Evolutionary conservation across 2,329 filamentous ascomycete genomes (phyloP), one percentile per base, ranked within the genome.

Genomic region (Colletotrichum agaves): DNA sequence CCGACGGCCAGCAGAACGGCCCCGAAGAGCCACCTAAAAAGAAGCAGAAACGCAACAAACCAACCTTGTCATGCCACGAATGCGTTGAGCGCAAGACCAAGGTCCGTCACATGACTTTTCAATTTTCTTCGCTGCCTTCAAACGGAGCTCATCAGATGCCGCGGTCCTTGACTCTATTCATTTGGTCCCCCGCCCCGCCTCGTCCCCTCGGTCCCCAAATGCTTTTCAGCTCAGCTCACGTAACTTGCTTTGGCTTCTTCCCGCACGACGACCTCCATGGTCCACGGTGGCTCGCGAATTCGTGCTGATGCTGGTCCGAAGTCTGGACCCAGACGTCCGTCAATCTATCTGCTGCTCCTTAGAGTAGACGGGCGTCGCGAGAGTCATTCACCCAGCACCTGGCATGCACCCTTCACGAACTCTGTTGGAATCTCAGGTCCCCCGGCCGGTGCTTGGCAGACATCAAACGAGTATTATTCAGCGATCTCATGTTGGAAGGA

Each of bases 71-170:
- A 55, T 94, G 92, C 74, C 87, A 90, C 69, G 91, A 93, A 76
- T 95, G 92, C 75, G 92, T 94, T 21, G 91, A 93, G 79, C 84
- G 92, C 72, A 94, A 94, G 80, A 94, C 92, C 23, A 94, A 93
- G 84, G 91, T 91, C 76, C 71, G 85, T 79, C 10, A 6, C 13
- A 10, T 53, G 50, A 62, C 39, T 41, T 61, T 37, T 62, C n/a
- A 60, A 41, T 46, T 23, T 31, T 47, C 56, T 10, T 35, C 11
- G 12, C n/a, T 21, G 6, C 55, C 56, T 33, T 27, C 27, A 6
- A 6, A 4, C 23, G 23, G 23, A 27, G 23, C 23, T 27, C 23
- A 27, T 27, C 23, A 27, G 23, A 6, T 6, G 23, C 41, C 37
- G 11, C 35, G 2, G 11, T 27, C 31, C 11, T 49, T 56, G 47